Percentiles rank a stretch among this genome's conserved stretches.
Evolutionary conservation across 1,284 basidiomycete species (phyloP).

Genomic region (Cryptococcus deneoformans): DNA sequence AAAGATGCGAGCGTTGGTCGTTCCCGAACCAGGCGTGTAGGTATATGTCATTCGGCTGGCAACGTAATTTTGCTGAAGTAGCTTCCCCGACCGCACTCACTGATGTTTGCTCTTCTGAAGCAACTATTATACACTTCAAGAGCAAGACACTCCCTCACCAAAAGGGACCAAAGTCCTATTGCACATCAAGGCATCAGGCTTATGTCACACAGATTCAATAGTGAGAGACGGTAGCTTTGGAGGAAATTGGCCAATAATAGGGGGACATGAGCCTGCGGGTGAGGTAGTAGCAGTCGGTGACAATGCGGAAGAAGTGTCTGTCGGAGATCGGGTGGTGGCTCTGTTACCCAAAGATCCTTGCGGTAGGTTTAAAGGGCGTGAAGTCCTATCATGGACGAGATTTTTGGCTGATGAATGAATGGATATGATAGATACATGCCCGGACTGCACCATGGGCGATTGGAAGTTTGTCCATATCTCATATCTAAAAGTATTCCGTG

Average conservation of each 20-base stretch:
- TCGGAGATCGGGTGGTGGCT: constrained; percentile 22
- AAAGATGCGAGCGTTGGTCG: constrained; percentile 9
- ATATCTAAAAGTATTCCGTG: neutral
- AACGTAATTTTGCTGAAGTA: too few species aligned
- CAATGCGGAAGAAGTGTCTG: constrained; percentile 11
- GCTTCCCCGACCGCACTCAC: neutral
- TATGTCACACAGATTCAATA: constrained; percentile 28
- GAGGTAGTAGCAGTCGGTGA: constrained; percentile 19
- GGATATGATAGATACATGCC: constrained; percentile 11
- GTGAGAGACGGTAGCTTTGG: constrained; percentile 17
- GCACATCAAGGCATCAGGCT: constrained; percentile 21
- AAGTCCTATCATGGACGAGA: neutral
- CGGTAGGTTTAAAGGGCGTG: constrained; percentile 9
- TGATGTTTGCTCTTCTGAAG: constrained; percentile 1
- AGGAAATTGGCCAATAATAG: constrained; percentile 17
- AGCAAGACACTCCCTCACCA: constrained; percentile 12
- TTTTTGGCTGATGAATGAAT: neutral
- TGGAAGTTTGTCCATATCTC: constrained; percentile 10
- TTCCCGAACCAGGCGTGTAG: constrained; percentile 10
- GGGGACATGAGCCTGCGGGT: constrained; percentile 30
- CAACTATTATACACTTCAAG: constrained; percentile 15
- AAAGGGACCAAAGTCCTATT: constrained; percentile 14
- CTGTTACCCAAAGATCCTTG: constrained; percentile 17
- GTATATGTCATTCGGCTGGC: neutral
- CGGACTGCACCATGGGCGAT: constrained; percentile 19